These are phyloP conservation scores for Nakazawaea populi DNA, from an alignment of 805 yeast species.

Conservation along the genomic window DNA sequence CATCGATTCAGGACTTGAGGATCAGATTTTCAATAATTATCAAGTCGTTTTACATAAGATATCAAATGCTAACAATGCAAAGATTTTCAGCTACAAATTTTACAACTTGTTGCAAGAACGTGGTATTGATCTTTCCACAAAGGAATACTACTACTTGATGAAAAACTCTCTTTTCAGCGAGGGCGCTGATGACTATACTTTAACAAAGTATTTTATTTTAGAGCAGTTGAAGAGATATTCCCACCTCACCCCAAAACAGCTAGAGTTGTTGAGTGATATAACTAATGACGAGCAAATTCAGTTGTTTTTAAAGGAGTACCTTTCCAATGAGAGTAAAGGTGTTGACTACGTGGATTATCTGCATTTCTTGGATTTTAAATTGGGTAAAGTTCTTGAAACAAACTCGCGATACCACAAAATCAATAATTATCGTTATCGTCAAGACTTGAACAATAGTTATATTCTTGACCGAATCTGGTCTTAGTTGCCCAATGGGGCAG, in stretches of 20 bases:
- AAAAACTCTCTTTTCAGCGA: constrained; percentile 1
- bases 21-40: constrained; percentile 1
- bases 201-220: not conserved
- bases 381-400: not conserved
- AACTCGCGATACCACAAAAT: not conserved
- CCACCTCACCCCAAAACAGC: not conserved
- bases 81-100: constrained; percentile 7
- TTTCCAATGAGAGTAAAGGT: not conserved
- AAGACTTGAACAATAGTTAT: not conserved
- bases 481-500: not conserved
- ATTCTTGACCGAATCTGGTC: not conserved
- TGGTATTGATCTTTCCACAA: not conserved
- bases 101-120: not conserved
- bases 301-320: not conserved
- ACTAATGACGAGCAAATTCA: constrained; percentile 14
- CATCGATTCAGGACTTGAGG: not conserved
- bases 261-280: not conserved
- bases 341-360: not conserved
- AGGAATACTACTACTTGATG: constrained; percentile 2
- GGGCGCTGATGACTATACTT: constrained; percentile 1
- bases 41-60: constrained; percentile 3
- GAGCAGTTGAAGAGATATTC: not conserved
- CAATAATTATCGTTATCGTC: not conserved
- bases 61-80: constrained; percentile 4
- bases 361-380: not conserved